Base-by-base conservation (phyloP, 148 eudicot genomes). In the Fagopyrum tataricum region DNA sequence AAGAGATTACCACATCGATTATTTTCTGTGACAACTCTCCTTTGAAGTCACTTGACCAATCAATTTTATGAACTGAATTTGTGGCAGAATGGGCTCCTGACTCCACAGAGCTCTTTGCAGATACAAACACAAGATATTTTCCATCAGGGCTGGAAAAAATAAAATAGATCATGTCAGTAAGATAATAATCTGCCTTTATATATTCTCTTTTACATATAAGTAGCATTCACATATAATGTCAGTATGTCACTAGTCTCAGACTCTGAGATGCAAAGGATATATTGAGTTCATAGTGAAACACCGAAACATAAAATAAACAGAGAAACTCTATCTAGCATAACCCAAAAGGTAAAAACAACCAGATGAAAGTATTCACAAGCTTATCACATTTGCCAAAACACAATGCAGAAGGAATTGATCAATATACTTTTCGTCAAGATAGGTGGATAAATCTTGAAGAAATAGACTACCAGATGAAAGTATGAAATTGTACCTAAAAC, bases 71-170 rank as follows among this genome's bases (percentile, higher is more conserved):
- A 68, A 93, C 91, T 78, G 98, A 91, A 78, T 89, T 76, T 72
- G 98, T 89, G 43, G 91, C 87, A 41, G 78, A 84, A 78, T 93
- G 97, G 55, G 90, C 95, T 69, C 98, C 94, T 43, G 97, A 82
- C 72, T 93, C 91, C 40, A 93, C 85, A 78, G 92, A 76, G 75
- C 87, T 82, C 84, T 84, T 85, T 68, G 97, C 88, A 52, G 98
- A 93, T 75, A 88, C 79, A 79, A 91, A 93, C 26, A 91, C 87
- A 70, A 93, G 98, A 75, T 52, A 75, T 78, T 87, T 89, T 39
- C 91, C 91, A 77, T 87, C 97, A 67, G 95, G 89, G 79, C 98
- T 93, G 95, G 72, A 84, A 83, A 67, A 17, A 73, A 55, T 44
- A 49, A 42, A 37, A 53, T 44, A 43, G 21, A 39, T 49, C 73